Evolutionary conservation across 345 rosid genomes (phyloP).

Genomic region (Linum lewisii): DNA sequence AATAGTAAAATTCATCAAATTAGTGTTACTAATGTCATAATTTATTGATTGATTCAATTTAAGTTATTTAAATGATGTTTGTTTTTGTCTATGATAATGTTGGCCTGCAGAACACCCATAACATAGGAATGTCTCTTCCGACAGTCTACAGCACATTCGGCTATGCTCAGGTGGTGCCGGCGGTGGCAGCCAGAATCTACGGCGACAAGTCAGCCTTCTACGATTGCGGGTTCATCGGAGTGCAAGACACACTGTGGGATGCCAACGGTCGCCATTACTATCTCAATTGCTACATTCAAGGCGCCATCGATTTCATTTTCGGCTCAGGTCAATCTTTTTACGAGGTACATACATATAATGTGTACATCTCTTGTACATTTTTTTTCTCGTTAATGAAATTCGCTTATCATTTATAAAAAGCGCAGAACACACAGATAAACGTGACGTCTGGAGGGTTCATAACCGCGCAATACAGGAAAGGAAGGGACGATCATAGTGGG

Average conservation of each 20-base stretch:
- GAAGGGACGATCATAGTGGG: slow-evolving; percentile 21
- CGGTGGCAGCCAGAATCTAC: slow-evolving; percentile 31
- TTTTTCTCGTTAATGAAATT: background rate
- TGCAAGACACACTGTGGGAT: slow-evolving; percentile 61
- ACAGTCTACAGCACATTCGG: background rate
- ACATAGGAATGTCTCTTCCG: slow-evolving; percentile 4
- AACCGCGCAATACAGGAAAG: slow-evolving; percentile 42
- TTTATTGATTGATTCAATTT: no score
- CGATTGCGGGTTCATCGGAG: slow-evolving; percentile 35
- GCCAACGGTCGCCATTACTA: slow-evolving; percentile 36
- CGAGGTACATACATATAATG: slow-evolving; percentile 23
- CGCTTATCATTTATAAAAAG: background rate
- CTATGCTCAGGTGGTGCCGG: slow-evolving; percentile 16
- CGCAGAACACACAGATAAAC: slow-evolving; percentile 35
- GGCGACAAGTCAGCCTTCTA: slow-evolving; percentile 51
- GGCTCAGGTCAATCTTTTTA: slow-evolving; percentile 48
- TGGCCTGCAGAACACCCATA: slow-evolving; percentile 35
- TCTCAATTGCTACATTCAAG: slow-evolving; percentile 43
- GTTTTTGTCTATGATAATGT: background rate
- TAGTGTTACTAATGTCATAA: no score
- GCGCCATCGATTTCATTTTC: slow-evolving; percentile 44
- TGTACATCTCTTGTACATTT: background rate
- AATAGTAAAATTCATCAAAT: no score
- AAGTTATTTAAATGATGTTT: no score
- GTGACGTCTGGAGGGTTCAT: slow-evolving; percentile 29